Percentiles rank a stretch among this genome's conserved stretches.
Conservation (phyloP, 73 alveolate species). For the Paramecium primaurelia region DNA sequence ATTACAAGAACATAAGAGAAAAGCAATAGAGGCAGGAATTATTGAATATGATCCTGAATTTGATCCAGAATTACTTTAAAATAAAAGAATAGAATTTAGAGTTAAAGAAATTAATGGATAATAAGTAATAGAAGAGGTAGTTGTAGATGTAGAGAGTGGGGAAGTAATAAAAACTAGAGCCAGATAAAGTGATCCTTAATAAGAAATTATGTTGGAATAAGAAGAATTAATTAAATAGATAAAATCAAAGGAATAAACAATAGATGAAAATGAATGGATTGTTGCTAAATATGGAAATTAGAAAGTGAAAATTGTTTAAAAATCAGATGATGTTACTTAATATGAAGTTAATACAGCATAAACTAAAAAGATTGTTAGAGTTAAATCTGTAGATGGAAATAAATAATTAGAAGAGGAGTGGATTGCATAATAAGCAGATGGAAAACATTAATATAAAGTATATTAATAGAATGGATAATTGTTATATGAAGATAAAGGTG, state of each 20-base stretch:
- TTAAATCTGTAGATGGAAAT: not conserved
- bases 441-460: constrained; percentile 31
- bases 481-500: constrained; percentile 9
- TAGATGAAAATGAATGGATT: constrained; percentile 41
- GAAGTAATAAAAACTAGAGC: not conserved
- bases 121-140: constrained; percentile 18
- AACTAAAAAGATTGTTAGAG: not conserved
- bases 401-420: constrained; percentile 14
- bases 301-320: not conserved
- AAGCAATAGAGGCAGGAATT: constrained; percentile 34
- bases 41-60: constrained; percentile 38
- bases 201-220: not conserved
- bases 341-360: not conserved
- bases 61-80: constrained; percentile 18
- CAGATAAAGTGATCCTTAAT: not conserved
- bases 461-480: not conserved
- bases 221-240: not conserved
- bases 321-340: not conserved
- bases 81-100: constrained; percentile 11
- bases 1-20: not conserved
- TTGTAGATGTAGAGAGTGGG: constrained; percentile 9
- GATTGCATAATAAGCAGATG: not conserved
- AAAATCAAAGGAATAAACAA: constrained; percentile 3
- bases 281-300: constrained; percentile 17
- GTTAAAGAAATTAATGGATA: not conserved